Base-by-base conservation (phyloP, 257 asterid species). In the Solanum chiquidenum region DNA sequence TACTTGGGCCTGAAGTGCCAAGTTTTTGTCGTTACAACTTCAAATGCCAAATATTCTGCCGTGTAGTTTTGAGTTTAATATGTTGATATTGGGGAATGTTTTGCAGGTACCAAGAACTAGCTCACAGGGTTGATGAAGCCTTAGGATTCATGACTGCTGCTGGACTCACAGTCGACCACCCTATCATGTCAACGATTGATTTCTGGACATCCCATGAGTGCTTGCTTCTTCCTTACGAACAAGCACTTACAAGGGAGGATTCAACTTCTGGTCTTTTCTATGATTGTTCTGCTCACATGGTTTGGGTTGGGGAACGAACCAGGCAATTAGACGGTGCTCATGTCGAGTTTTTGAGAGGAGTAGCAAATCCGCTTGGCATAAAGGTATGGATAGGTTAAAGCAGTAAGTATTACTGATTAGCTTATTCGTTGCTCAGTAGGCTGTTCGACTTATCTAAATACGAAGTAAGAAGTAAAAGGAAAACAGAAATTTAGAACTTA, bases 191-290 rank as follows among this genome's bases (percentile, higher is more conserved):
- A 25, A 90, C 95, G 10, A 95, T 96, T 5, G 98, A 94, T 2
- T 95, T 95, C 87, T 95, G 98, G 98, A 93, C 98, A 79, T 95
- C 98, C 31, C 98, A 95, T 14, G 98, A 94, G 87, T 94, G 98
- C 87, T 90, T 95, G 92, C 88, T 94, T 37, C 89, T 95, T 71
- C 98, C 98, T 88, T 95, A 95, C 38, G 98, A 94, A 88, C 98
- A 94, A 89, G 92, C 98, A 20, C 94, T 95, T 84, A 92, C 98
- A 40, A 91, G 98, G 64, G 84, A 89, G 90, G 98, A 95, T 87
- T 95, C 98, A 4, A 95, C 98, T 75, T 90, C 98, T 33, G 96
- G 98, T 44, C 94, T 93, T 89, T 90, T 92, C 60, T 94, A 95
- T 38, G 98, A 96, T 88, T 95, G 98, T 91, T 95, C 98, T 2